Conservation (phyloP, 169 alveolate species). For the Plasmodium gaboni region DNA sequence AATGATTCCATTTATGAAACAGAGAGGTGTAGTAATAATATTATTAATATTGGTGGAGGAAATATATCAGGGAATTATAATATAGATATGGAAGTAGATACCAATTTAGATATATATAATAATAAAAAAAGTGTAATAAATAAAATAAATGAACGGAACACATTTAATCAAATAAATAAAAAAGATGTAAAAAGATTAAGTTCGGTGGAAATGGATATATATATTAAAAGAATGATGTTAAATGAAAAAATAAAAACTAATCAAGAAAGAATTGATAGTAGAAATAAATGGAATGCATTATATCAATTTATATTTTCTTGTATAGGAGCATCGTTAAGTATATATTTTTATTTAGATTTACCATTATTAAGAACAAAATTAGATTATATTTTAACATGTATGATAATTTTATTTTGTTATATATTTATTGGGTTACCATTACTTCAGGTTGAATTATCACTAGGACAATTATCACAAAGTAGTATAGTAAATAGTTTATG, state of each 20-base stretch:
- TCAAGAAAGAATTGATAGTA: constrained; percentile 53
- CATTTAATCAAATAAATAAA: not conserved
- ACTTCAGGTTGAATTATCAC: constrained; percentile 57
- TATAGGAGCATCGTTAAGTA: constrained; percentile 60
- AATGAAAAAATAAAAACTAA: constrained; percentile 53
- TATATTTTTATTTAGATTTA: constrained; percentile 53
- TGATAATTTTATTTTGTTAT: constrained; percentile 30
- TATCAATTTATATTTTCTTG: constrained; percentile 48
- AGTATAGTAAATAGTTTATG: constrained; percentile 41
- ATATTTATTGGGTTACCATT: constrained; percentile 61
- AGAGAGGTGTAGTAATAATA: too few species aligned
- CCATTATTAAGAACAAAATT: constrained; percentile 32
- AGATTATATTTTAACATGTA: constrained; percentile 3
- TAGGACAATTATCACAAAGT: constrained; percentile 74
- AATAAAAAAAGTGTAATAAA: too few species aligned
- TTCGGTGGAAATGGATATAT: constrained; percentile 54
- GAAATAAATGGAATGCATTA: constrained; percentile 54
- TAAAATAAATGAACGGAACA: not conserved
- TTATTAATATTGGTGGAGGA: too few species aligned
- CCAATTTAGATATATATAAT: too few species aligned
- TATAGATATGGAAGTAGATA: too few species aligned
- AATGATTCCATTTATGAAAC: too few species aligned
- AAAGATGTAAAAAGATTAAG: not conserved
- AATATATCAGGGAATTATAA: too few species aligned
- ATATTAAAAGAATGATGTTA: constrained; percentile 57